A percentile compares a stretch with the other conserved stretches of the same genome.
These are phyloP conservation scores for Amoeboaphelidium occidentale DNA, from an alignment of 371 early-diverging fungal genomes.

Conservation along the genomic window DNA sequence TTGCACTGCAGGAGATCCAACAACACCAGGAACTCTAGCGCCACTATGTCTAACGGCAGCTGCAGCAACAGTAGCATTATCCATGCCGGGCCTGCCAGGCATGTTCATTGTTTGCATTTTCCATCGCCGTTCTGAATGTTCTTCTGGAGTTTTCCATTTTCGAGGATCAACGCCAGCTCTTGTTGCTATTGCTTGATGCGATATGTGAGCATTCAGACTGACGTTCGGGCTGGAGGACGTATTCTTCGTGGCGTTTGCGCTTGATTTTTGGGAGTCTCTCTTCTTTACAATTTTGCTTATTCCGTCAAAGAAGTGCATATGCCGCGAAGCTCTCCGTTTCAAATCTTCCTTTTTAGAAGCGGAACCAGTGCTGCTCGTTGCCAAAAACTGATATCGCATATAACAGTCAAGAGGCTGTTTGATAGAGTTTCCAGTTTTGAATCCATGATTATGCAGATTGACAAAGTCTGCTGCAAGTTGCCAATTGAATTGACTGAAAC, in stretches of 20 bases:
- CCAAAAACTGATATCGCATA: neutral
- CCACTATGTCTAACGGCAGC: no score
- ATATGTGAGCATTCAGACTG: neutral
- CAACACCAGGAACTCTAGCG: no score
- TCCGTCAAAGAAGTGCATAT: neutral
- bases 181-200: neutral
- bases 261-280: neutral
- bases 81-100: no score
- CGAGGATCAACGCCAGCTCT: neutral
- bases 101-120: no score
- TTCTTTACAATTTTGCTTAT: neutral
- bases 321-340: neutral
- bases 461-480: neutral
- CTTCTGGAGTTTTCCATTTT: no score
- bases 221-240: neutral
- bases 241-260: neutral
- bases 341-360: neutral
- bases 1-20: no score
- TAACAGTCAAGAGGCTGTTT: neutral
- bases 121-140: no score
- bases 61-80: no score
- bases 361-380: neutral
- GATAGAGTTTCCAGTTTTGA: neutral
- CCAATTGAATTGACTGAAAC: neutral
- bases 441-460: neutral